Base-by-base conservation (phyloP, 768 basidiomycete genomes). In the Candolleomyces aberdarensis region DNA sequence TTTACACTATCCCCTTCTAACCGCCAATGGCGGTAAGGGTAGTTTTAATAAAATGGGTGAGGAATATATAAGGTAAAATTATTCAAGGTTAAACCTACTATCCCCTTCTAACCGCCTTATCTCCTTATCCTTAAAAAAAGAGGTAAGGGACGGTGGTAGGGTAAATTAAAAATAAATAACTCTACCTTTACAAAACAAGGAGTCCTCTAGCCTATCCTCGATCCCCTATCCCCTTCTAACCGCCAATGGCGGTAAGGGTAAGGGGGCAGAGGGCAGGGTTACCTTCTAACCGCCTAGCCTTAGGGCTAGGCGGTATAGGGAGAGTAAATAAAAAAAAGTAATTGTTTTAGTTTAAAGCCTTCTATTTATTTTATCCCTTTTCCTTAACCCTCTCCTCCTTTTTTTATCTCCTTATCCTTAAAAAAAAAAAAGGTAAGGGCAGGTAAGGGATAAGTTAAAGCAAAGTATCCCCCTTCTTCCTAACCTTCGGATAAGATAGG, bases 71-170 rank as follows among this genome's bases (percentile, higher is more conserved):
- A 50, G 58, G 51, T 60, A 52, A 60, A 52, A 47, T 54, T 32
- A 36, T 60, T 60, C 59, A 46, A 47, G 59, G 59, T 60, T 60
- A 60, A 60, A 60, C 59, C 52, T 60, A 63, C 59, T 63, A 58
- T 51, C 26, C 26, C 26, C 26, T 26, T 26, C 26, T 26, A 26
- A 26, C 26, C 26, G 26, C 26, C 26, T 26, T 26, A 26, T 26
- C 1, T 26, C 26, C 26, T 26, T 26, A 26, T 26, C 26, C 3
- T 26, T 26, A 26, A 26, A 29, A 46, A 32, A 46, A 29, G 41
- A 43, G 5, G 32, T n/a, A n/a, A 56, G 26, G n/a, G 10, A 59
- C 40, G 40, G 20, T 44, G 55, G 43, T 44, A 39, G 17, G 26
- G 26, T 20, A 20, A 44, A 60, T 46, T 56, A 40, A 63, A 32